Percentiles rank a stretch among this genome's conserved stretches.
Evolutionary conservation across 2,329 filamentous ascomycete genomes (phyloP).

Genomic region (Colletotrichum australisinense): DNA sequence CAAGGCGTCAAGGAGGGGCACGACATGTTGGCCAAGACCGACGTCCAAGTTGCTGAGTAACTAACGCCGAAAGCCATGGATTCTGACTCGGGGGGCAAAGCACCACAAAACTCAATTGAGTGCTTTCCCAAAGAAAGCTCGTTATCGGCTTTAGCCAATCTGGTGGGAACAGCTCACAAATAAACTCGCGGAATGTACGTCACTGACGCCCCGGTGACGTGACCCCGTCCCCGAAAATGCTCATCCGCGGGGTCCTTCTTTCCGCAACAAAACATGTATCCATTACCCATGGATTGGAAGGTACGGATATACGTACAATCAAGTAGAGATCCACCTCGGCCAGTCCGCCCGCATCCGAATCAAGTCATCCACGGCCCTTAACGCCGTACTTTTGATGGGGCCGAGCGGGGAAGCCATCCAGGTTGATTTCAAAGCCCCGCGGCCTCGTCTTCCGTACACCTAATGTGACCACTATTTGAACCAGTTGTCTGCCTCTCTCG

Average conservation of each 20-base stretch:
- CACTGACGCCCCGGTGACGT: constrained; percentile 31
- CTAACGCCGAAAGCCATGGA: neutral
- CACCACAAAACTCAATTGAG: neutral
- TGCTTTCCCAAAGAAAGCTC: neutral
- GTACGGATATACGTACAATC: neutral
- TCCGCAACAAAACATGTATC: too few species aligned
- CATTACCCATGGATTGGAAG: too few species aligned
- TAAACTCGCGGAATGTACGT: constrained; percentile 22
- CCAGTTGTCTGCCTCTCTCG: neutral
- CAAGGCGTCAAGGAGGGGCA: neutral
- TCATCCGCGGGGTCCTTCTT: neutral
- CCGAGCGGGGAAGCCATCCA: constrained; percentile 4
- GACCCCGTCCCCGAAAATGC: constrained; percentile 5
- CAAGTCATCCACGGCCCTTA: neutral
- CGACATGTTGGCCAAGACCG: neutral
- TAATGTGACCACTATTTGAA: neutral
- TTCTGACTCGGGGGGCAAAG: neutral
- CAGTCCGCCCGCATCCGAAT: neutral
- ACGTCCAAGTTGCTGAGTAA: neutral
- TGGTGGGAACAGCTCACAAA: neutral
- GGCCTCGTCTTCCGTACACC: neutral
- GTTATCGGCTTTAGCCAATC: neutral
- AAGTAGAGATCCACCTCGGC: neutral
- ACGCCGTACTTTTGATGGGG: neutral
- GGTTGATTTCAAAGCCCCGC: constrained; percentile 2